These are phyloP conservation scores for Roridomyces roridus DNA, from an alignment of 768 basidiomycete genomes.

Conservation along the genomic window DNA sequence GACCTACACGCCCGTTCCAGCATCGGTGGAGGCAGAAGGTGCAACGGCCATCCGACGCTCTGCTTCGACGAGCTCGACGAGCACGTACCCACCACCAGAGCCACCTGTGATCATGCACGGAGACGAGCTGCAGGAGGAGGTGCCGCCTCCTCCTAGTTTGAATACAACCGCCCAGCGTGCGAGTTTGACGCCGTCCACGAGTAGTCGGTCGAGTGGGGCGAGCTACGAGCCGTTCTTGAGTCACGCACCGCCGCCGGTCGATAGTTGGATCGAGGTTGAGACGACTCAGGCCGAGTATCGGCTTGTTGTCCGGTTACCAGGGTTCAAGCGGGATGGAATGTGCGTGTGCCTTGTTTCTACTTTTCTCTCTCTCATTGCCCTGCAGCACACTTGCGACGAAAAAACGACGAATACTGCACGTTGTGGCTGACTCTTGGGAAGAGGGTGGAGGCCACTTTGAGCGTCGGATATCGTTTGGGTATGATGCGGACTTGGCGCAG, in stretches of 20 bases:
- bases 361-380: not conserved
- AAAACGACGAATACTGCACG: constrained; percentile 67
- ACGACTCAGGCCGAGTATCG: constrained; percentile 61
- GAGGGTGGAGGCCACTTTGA: constrained; percentile 78
- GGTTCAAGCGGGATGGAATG: constrained; percentile 71
- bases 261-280: constrained; percentile 70
- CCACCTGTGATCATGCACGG: constrained; percentile 61
- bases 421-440: constrained; percentile 80
- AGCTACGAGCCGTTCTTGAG: constrained; percentile 63
- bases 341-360: constrained; percentile 33
- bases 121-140: too few species aligned
- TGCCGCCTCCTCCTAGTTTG: too few species aligned
- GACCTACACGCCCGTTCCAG: constrained; percentile 30
- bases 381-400: constrained; percentile 68
- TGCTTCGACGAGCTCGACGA: constrained; percentile 23
- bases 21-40: constrained; percentile 11
- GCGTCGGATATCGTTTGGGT: constrained; percentile 75
- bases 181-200: too few species aligned
- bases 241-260: constrained; percentile 60
- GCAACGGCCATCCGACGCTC: constrained; percentile 25
- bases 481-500: constrained; percentile 72
- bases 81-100: constrained; percentile 50
- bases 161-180: too few species aligned
- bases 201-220: constrained; percentile 14
- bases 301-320: constrained; percentile 65